Base-by-base conservation (phyloP, 208 protist species). In the Acanthamoeba castellanii region DNA sequence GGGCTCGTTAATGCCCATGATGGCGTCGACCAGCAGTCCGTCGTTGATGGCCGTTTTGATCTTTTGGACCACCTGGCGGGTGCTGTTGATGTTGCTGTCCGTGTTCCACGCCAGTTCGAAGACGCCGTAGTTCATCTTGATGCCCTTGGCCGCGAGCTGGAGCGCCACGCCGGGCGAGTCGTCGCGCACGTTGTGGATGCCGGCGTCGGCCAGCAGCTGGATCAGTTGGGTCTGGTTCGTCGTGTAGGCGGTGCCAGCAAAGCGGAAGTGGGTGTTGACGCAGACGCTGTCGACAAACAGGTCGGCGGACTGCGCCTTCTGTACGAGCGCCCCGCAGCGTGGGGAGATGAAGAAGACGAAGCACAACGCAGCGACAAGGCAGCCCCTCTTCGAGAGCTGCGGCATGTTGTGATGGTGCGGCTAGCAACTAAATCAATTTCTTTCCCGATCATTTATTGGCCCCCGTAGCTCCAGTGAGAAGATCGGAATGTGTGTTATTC, bases 261-360 rank as follows among this genome's bases (percentile, higher is more conserved):
- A 76, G n/a, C 68, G 4, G 68, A 76, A 76, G 68, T 76, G 68
- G n/a, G 68, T 76, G 68, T 76, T 76, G 68, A 76, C 68, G 68
- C 68, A 76, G 4, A 76, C 34, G 68, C 68, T 76, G 34, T 76
- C 68, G n/a, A 16, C 68, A 45, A 76, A 76, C n/a, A 9, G 5
- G 2, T 76, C 68, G 68, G 68, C 18, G 8, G 68, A 76, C 68
- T 76, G 68, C 3, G 68, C 68, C 47, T 52, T 52, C 34, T 76
- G 22, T 3, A 76, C 68, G 32, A 76, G 18, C 16, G 34, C 68
- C 32, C n/a, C n/a, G n/a, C n/a, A n/a, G n/a, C n/a, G n/a, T n/a
- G n/a, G n/a, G n/a, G n/a, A n/a, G n/a, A n/a, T n/a, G n/a, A n/a
- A n/a, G n/a, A n/a, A n/a, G n/a, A n/a, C n/a, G n/a, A n/a, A n/a